A percentile compares a stretch with the other conserved stretches of the same genome.
Conservation (phyloP, 441 rosid genomes). For the Manihot esculenta region DNA sequence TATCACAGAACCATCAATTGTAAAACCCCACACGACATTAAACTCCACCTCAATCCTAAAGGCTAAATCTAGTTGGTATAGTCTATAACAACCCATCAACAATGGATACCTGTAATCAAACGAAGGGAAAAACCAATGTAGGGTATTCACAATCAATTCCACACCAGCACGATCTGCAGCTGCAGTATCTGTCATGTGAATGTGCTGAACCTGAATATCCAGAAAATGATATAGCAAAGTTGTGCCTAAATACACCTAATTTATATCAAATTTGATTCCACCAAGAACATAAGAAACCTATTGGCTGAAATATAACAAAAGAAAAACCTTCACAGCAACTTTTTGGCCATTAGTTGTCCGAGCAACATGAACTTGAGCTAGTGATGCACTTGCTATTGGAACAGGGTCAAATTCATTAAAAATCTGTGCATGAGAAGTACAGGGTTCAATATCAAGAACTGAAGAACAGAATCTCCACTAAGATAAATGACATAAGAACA, state of each 20-base stretch:
- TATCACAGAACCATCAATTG: no score
- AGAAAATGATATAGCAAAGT: constrained; percentile 17
- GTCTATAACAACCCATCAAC: background rate
- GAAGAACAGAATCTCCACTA: constrained; percentile 9
- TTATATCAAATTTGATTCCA: constrained; percentile 10
- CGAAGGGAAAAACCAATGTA: constrained; percentile 76
- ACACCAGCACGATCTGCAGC: constrained; percentile 90
- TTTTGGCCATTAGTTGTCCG: constrained; percentile 62
- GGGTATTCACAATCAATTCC: constrained; percentile 69
- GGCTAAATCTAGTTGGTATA: no score
- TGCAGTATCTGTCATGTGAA: constrained; percentile 89
- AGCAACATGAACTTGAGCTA: constrained; percentile 99
- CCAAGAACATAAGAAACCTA: constrained; percentile 15
- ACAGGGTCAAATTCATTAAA: constrained; percentile 81
- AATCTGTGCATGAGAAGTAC: constrained; percentile 41
- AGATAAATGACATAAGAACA: constrained; percentile 2
- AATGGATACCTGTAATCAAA: constrained; percentile 80
- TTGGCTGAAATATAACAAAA: constrained; percentile 17
- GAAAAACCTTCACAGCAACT: constrained; percentile 87
- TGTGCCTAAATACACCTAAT: constrained; percentile 9
- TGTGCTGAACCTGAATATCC: constrained; percentile 79
- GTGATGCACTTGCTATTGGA: constrained; percentile 97
- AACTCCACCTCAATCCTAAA: background rate
- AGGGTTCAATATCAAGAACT: constrained; percentile 5
- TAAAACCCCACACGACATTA: no score